Evolutionary conservation across 129 eudicot species (phyloP).

Genomic region (carrot (Daucus carota)): DH1_v3.0 NC_030382.2:39066001-39066500

Average conservation of each 20-base stretch:
- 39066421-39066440: background rate
- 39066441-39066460: no score
- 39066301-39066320: background rate
- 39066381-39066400: background rate
- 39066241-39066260: background rate
- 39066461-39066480: background rate
- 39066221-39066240: background rate
- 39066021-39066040: slow-evolving; percentile 86
- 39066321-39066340: background rate
- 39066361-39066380: background rate
- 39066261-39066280: background rate
- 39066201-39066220: background rate
- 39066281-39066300: background rate
- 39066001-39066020: slow-evolving; percentile 91
- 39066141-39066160: background rate
- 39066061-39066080: slow-evolving; percentile 85
- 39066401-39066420: background rate
- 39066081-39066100: slow-evolving; percentile 92
- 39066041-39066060: slow-evolving; percentile 80
- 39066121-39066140: slow-evolving; percentile 7
- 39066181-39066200: background rate
- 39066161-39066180: background rate
- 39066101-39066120: slow-evolving; percentile 29
- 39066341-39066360: background rate
- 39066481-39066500: background rate